Conservation (phyloP, 2,329 filamentous ascomycete genomes). For the Elsinoe australis region DNA sequence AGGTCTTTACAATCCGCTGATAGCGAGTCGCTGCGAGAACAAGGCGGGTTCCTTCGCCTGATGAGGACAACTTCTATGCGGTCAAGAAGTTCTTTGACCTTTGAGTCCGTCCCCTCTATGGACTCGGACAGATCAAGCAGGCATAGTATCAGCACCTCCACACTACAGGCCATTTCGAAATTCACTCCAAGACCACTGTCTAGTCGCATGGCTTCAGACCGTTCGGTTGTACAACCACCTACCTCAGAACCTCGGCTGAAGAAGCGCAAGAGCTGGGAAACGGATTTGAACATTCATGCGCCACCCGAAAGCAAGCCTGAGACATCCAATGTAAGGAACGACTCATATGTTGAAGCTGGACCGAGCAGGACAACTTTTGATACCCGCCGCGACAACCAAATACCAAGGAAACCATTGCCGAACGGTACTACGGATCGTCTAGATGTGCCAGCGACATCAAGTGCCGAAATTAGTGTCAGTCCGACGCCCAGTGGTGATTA, state of each 20-base stretch:
- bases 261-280: conserved; percentile 5
- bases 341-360: conserved; percentile 2
- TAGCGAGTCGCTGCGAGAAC: conserved; percentile 49
- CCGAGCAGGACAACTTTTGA: conserved; percentile 20
- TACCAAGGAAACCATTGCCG: conserved; percentile 6
- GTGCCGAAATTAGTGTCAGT: background rate
- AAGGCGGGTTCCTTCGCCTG: conserved; percentile 51
- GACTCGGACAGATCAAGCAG: conserved; percentile 11
- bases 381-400: conserved; percentile 8
- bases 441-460: background rate
- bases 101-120: background rate
- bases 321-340: conserved; percentile 15
- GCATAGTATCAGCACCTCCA: conserved; percentile 10
- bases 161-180: conserved; percentile 2
- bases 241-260: background rate
- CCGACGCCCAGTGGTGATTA: background rate
- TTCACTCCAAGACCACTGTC: conserved; percentile 2
- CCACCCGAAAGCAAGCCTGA: conserved; percentile 29
- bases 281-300: background rate
- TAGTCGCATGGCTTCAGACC: conserved; percentile 25
- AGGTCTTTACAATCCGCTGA: conserved; percentile 67
- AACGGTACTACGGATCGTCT: conserved; percentile 1
- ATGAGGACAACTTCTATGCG: conserved; percentile 36
- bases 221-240: background rate
- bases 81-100: conserved; percentile 18